Evolutionary conservation across 306 rosid genomes (phyloP).

Genomic region (Carpinus viminea): DNA sequence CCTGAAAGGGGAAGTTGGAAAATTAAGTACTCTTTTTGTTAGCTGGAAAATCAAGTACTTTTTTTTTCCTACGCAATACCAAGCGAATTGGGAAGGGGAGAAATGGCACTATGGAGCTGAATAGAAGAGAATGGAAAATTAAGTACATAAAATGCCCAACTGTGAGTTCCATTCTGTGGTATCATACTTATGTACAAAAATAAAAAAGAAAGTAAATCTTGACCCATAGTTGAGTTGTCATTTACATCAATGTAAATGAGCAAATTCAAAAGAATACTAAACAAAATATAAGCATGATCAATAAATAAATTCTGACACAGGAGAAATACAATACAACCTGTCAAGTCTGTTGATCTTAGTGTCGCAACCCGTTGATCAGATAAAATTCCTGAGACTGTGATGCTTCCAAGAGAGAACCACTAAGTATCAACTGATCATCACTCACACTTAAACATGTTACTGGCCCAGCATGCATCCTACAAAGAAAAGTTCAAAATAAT

Average conservation of each 20-base stretch:
- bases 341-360: slow-evolving; percentile 50
- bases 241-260: neutral
- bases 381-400: slow-evolving; percentile 62
- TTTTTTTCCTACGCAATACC: too few relatives aligned
- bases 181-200: too few relatives aligned
- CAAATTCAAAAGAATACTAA: neutral
- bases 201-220: neutral
- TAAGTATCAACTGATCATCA: slow-evolving; percentile 73
- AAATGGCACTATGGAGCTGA: neutral
- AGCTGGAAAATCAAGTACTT: too few relatives aligned
- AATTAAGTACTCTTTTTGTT: neutral
- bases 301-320: slow-evolving; percentile 7
- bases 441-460: slow-evolving; percentile 68
- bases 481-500: slow-evolving; percentile 32
- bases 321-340: slow-evolving; percentile 53
- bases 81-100: too few relatives aligned
- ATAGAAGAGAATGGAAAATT: too few relatives aligned
- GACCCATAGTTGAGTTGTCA: neutral
- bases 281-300: slow-evolving; percentile 5
- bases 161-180: too few relatives aligned
- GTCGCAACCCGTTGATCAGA: slow-evolving; percentile 55
- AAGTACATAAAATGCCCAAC: neutral
- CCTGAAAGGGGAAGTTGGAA: slow-evolving; percentile 46
- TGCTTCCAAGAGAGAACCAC: slow-evolving; percentile 72
- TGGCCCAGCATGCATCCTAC: slow-evolving; percentile 72